Conservation (phyloP, 805 yeast genomes). For the Phaffomyces antillensis region DNA sequence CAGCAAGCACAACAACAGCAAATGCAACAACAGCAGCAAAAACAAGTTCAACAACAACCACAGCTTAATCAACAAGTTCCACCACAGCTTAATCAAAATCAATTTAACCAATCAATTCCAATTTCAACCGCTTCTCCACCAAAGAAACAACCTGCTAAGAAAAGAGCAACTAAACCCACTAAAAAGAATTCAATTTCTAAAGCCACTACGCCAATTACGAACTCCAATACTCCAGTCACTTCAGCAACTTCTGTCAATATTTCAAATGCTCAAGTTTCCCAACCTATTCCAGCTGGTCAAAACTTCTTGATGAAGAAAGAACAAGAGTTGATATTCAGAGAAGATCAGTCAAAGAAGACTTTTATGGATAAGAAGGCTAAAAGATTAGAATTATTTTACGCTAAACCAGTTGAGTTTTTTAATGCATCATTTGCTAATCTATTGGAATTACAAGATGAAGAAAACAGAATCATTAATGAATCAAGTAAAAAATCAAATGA, state of each 20-base stretch:
- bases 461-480: conserved; percentile 16
- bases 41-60: conserved; percentile 11
- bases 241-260: background rate
- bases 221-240: background rate
- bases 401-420: conserved; percentile 19
- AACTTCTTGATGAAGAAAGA: conserved; percentile 17
- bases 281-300: conserved; percentile 5
- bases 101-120: background rate
- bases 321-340: conserved; percentile 17
- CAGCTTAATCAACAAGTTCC: background rate
- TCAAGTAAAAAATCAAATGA: conserved; percentile 12
- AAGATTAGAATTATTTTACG: conserved; percentile 17
- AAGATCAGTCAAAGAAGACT: conserved; percentile 10
- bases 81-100: conserved; percentile 1
- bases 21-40: conserved; percentile 12
- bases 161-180: conserved; percentile 7
- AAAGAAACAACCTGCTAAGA: conserved; percentile 6
- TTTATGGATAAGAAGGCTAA: conserved; percentile 16
- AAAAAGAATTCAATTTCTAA: conserved; percentile 12
- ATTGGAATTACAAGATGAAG: conserved; percentile 22
- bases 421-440: conserved; percentile 22
- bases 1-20: conserved; percentile 4
- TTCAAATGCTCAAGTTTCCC: background rate
- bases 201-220: conserved; percentile 4
- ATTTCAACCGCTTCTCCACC: background rate